Evolutionary conservation across 768 basidiomycete genomes (phyloP).

Genomic region (Auriscalpium orientale): DNA sequence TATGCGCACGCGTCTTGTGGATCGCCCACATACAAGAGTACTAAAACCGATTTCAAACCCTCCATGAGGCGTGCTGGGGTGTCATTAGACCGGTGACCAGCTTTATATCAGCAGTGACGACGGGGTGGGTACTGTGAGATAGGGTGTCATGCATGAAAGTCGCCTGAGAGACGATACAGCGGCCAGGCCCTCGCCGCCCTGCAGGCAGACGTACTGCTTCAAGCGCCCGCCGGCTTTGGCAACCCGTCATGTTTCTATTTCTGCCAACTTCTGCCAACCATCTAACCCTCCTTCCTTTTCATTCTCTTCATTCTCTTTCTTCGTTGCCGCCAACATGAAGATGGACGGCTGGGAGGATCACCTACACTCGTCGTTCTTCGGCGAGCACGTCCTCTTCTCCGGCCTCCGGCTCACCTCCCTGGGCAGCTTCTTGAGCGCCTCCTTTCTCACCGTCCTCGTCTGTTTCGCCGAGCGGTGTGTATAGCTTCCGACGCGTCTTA

Average conservation of each 20-base stretch:
- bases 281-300: background rate
- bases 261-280: background rate
- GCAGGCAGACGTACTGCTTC: too few species aligned
- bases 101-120: too few species aligned
- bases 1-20: too few species aligned
- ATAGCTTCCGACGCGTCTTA: background rate
- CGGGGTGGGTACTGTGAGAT: too few species aligned
- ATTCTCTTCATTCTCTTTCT: background rate
- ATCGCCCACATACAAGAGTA: too few species aligned
- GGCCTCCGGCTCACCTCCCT: constrained; percentile 39
- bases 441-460: constrained; percentile 35
- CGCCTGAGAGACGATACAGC: too few species aligned
- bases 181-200: too few species aligned
- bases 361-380: constrained; percentile 33
- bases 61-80: too few species aligned
- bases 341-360: constrained; percentile 44
- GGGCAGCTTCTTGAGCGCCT: constrained; percentile 39
- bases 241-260: background rate
- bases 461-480: constrained; percentile 55
- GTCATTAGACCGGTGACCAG: too few species aligned
- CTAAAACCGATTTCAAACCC: too few species aligned
- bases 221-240: too few species aligned
- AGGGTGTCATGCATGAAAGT: too few species aligned
- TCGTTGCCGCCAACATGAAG: constrained; percentile 8
- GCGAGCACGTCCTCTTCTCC: constrained; percentile 39